Conservation (phyloP, 2,329 filamentous ascomycete genomes). For the Calonectria ilicicola region DNA sequence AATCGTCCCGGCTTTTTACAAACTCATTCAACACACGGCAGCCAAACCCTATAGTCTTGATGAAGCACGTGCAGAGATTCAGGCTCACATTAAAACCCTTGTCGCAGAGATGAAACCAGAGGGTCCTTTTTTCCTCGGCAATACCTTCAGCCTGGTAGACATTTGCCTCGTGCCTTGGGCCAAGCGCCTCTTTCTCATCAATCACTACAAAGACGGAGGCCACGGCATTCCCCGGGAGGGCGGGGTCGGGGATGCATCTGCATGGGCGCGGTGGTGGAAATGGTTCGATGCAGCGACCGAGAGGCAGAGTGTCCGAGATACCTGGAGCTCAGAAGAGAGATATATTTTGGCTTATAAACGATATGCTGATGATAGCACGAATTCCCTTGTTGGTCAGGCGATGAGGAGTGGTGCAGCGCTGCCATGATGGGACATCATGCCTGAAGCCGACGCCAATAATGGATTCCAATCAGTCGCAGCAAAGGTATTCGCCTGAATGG, state of each 20-base stretch:
- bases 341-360: constrained; percentile 77
- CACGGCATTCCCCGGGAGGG: constrained; percentile 60
- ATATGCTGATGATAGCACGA: constrained; percentile 74
- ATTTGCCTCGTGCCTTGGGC: constrained; percentile 80
- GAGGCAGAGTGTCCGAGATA: constrained; percentile 74
- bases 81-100: constrained; percentile 69
- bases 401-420: constrained; percentile 72
- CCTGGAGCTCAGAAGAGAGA: constrained; percentile 74
- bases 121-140: constrained; percentile 75
- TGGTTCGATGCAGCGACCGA: constrained; percentile 72
- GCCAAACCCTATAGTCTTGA: constrained; percentile 62
- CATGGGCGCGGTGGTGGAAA: constrained; percentile 74
- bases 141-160: constrained; percentile 75
- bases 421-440: constrained; percentile 52
- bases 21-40: constrained; percentile 66
- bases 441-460: no score
- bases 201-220: constrained; percentile 76
- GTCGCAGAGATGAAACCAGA: constrained; percentile 69
- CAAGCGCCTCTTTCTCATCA: constrained; percentile 77
- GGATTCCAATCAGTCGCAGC: background rate
- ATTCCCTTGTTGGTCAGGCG: constrained; percentile 71
- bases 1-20: constrained; percentile 78
- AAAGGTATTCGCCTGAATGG: background rate
- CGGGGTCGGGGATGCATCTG: constrained; percentile 66
- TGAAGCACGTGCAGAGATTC: constrained; percentile 68